Base-by-base conservation (phyloP, 352 stramenopile species). In the Phytophthora pini region DNA sequence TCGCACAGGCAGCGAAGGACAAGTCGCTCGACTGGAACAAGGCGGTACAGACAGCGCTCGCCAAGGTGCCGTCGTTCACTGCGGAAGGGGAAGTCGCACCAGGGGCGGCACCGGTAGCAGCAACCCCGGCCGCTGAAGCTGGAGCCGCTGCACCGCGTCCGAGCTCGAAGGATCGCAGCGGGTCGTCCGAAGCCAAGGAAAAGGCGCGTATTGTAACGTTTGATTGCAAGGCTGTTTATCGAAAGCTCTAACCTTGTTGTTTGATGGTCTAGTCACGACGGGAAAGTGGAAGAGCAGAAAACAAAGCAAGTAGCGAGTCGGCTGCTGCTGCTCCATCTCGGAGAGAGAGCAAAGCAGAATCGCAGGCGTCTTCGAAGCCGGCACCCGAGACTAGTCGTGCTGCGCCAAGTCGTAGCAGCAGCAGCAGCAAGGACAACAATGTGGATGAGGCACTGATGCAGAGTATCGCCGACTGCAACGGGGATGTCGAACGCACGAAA, bases 401-500 rank as follows among this genome's bases (percentile, higher is more conserved):
- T 9, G 59, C 84, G 51, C 77, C 82, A 48, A 91, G 87, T 24
- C 49, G 57, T 9, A 60, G 47, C 26, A 65, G 45, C n/a, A 62
- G 43, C 34, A 59, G 40, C 38, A 61, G 31, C 34, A 74, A 80
- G 49, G 56, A 69, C 55, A 71, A 74, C 34, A 68, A 70, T 43
- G 6, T 79, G 10, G 74, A 88, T 46, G 78, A 88, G 36, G 66
- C 74, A 4, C 62, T 90, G 29, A 44, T 76, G 24, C 75, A 82
- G 55, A 81, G 84, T 53, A 85, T 93, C 36, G 68, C 72, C 10
- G 83, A 90, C 39, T 92, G 84, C 65, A 93, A 92, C 32, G 79
- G 77, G 2, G 87, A 93, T 55, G 77, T 93, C 57, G 84, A 93
- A 60, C 76, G 74, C 43, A 92, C 84, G 8, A 92, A 94, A 62